These are phyloP conservation scores for Xylariaceae sp. DNA, from an alignment of 2,329 filamentous ascomycete species.

Conservation along the genomic window DNA sequence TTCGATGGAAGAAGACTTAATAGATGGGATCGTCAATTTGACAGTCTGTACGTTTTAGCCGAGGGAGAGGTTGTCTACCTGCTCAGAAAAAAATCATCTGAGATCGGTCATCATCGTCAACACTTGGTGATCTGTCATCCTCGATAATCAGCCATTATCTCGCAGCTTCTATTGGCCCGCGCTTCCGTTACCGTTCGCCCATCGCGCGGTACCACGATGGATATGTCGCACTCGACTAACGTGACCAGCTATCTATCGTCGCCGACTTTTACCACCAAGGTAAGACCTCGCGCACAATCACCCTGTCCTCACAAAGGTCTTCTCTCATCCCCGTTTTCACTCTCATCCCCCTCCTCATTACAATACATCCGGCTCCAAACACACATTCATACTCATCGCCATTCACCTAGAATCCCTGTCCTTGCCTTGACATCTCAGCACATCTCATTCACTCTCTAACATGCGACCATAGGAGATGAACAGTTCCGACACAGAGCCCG, in stretches of 20 bases:
- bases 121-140: too few relatives aligned
- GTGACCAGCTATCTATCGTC: constrained; percentile 28
- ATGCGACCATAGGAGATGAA: constrained; percentile 39
- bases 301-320: constrained; percentile 19
- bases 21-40: too few relatives aligned
- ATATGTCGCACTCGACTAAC: constrained; percentile 38
- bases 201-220: constrained; percentile 38
- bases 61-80: too few relatives aligned
- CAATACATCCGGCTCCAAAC: constrained; percentile 31
- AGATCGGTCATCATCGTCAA: too few relatives aligned
- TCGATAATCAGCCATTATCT: constrained; percentile 16
- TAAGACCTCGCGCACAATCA: constrained; percentile 27
- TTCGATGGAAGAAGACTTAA: too few relatives aligned
- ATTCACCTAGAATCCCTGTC: constrained; percentile 37
- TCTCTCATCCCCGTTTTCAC: constrained; percentile 17
- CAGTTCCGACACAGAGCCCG: constrained; percentile 32
- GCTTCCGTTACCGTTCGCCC: constrained; percentile 39
- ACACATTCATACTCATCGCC: constrained; percentile 27
- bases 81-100: too few relatives aligned
- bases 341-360: constrained; percentile 29
- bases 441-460: constrained; percentile 47
- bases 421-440: constrained; percentile 40
- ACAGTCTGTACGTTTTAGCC: too few relatives aligned
- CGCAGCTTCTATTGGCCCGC: neutral
- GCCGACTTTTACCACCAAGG: constrained; percentile 29